A percentile compares a stretch with the other conserved stretches of the same genome.
These are phyloP conservation scores for Pythium utonaiense DNA, from an alignment of 352 stramenopile genomes.

Conservation along the genomic window DNA sequence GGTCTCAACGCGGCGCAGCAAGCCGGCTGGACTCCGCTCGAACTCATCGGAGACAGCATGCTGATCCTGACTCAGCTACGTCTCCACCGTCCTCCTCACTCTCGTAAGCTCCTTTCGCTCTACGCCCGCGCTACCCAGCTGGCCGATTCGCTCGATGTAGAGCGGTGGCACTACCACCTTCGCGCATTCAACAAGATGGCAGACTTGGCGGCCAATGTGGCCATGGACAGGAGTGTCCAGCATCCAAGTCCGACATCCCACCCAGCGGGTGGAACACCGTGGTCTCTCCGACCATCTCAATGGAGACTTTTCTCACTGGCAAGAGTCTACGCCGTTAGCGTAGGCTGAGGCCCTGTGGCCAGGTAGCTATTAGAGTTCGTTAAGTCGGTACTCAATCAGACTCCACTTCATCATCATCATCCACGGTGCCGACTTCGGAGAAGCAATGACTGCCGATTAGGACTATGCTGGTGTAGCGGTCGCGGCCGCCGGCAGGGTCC, in stretches of 20 bases:
- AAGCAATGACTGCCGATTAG: too few relatives aligned
- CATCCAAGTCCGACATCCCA: neutral
- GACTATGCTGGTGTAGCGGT: too few relatives aligned
- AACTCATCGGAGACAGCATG: constrained; percentile 9
- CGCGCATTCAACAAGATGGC: constrained; percentile 20
- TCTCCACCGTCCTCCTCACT: neutral
- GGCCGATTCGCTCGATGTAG: neutral
- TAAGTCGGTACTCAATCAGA: too few relatives aligned
- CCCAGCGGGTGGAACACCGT: too few relatives aligned
- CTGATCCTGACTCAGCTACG: constrained; percentile 3
- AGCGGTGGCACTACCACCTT: constrained; percentile 3
- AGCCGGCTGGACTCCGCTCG: neutral
- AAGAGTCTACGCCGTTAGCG: too few relatives aligned
- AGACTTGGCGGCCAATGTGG: constrained; percentile 5
- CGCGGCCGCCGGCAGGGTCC: too few relatives aligned
- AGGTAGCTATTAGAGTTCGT: too few relatives aligned
- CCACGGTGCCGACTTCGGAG: too few relatives aligned
- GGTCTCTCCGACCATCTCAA: too few relatives aligned
- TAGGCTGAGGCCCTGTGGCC: too few relatives aligned
- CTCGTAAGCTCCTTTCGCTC: neutral
- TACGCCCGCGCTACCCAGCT: neutral
- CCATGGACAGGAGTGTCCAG: neutral
- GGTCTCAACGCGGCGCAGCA: neutral
- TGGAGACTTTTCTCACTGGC: too few relatives aligned
- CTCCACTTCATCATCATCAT: too few relatives aligned